A percentile compares a stretch with the other conserved stretches of the same genome.
These are phyloP conservation scores for Cajanus cajan DNA, from an alignment of 306 rosid species.

Conservation along the genomic window DNA sequence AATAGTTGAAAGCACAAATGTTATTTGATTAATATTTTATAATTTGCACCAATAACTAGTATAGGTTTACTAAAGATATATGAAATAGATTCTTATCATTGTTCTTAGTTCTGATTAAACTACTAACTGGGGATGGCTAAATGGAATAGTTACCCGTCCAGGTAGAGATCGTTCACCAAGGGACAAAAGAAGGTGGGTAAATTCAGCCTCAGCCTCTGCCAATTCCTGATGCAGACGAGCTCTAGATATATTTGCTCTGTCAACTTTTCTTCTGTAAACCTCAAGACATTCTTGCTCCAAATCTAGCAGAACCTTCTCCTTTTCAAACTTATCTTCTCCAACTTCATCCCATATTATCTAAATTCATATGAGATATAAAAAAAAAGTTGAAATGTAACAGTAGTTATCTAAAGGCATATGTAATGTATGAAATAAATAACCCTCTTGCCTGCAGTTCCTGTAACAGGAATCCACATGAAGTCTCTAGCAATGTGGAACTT, in stretches of 20 bases:
- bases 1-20: neutral
- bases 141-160: slow-evolving; percentile 67
- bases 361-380: slow-evolving; percentile 24
- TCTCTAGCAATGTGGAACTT: slow-evolving; percentile 70
- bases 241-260: slow-evolving; percentile 78
- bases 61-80: neutral
- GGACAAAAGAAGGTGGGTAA: slow-evolving; percentile 90
- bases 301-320: slow-evolving; percentile 84
- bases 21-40: neutral
- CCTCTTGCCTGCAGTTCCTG: slow-evolving; percentile 89
- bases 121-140: neutral
- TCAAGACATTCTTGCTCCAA: slow-evolving; percentile 92
- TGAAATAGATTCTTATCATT: neutral
- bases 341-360: slow-evolving; percentile 98
- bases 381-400: slow-evolving; percentile 5
- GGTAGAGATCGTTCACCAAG: slow-evolving; percentile 95
- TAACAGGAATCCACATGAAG: slow-evolving; percentile 88
- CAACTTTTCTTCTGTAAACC: slow-evolving; percentile 83
- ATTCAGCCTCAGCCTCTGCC: slow-evolving; percentile 97
- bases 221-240: slow-evolving; percentile 91
- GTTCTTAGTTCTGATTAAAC: slow-evolving; percentile 25
- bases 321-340: slow-evolving; percentile 85
- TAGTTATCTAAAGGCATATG: neutral
- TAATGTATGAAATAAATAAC: slow-evolving; percentile 2
- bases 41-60: neutral